Base-by-base conservation (phyloP, 352 stramenopile genomes). In the Phytopythium cucurbitacearum region DNA sequence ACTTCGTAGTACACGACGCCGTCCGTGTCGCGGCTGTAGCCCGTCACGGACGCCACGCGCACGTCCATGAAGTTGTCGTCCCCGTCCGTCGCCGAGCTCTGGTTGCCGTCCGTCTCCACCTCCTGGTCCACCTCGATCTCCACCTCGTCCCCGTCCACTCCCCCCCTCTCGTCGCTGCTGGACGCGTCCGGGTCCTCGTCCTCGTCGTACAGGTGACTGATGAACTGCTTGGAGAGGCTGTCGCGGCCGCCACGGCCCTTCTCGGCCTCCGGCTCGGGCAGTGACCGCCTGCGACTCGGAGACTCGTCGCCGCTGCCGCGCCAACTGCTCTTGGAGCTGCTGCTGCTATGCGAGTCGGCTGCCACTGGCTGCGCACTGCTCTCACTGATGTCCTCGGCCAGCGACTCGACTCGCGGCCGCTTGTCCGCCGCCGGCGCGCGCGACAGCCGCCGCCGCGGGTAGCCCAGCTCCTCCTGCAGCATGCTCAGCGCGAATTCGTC, bases 1-100 rank as follows among this genome's bases (percentile, higher is more conserved):
- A 91, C 84, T 59, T 91, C 80, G 51, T 91, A 91, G 61, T 89
- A 91, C 12, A 89, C 76, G 47, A 91, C 59, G 13, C 77, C 80
- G 60, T 91, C 80, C 0, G 75, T 80, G 54, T 87, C 80, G 39
- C 78, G 71, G 40, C 77, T 87, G 69, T 87, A 91, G 36, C 80
- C 80, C 10, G 80, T 87, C 45, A 91, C 76, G 7, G 71, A 84
- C 0, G 76, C 80, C 15, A 81, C 55, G 28, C 80, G 77, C 41
- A 76, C 69, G 59, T 87, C 76, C 49, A 91, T 72, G 60, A 91
- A 91, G 56, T 91, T 88, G 21, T 88, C 71, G 13, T 81, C 72
- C 3, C 87, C 79, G 3, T 70, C 62, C 3, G 21, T 28, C 21
- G 21, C 21, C 21, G 21, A 28, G 21, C 21, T 28, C 21, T 68